Evolutionary conservation across 2,329 filamentous ascomycete genomes (phyloP).

Genomic region (Dothistroma septosporum): DNA sequence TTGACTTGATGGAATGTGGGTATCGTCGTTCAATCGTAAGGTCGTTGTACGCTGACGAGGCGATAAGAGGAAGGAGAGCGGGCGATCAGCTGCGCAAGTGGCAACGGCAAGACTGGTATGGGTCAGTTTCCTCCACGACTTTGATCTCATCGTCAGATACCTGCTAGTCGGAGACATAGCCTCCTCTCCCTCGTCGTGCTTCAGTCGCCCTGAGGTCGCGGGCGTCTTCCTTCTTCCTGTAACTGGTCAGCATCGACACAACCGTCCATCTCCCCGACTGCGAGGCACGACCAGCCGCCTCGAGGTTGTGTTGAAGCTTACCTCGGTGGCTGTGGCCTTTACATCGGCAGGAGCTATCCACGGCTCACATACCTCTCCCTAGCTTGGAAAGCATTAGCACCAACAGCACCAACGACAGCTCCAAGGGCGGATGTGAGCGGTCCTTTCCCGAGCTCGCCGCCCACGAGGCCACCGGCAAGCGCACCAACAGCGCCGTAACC

Average conservation of each 20-base stretch:
- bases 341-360: slow-evolving; percentile 12
- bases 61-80: not conserved
- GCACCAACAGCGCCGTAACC: slow-evolving; percentile 29
- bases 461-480: slow-evolving; percentile 30
- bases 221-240: slow-evolving; percentile 17
- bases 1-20: not conserved
- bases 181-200: slow-evolving; percentile 10
- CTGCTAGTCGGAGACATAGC: slow-evolving; percentile 24
- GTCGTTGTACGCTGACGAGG: not conserved
- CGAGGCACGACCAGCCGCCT: slow-evolving; percentile 2
- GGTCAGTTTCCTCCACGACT: not conserved
- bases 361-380: slow-evolving; percentile 28
- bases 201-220: slow-evolving; percentile 3
- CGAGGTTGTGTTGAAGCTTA: slow-evolving; percentile 18
- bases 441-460: slow-evolving; percentile 28
- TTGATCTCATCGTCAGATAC: not conserved
- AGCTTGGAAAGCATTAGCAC: slow-evolving; percentile 31
- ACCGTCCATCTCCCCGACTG: not conserved
- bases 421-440: slow-evolving; percentile 25
- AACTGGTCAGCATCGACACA: slow-evolving; percentile 7
- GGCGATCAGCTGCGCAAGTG: not conserved
- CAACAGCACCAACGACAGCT: slow-evolving; percentile 27
- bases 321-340: slow-evolving; percentile 19
- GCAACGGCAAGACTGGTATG: not conserved
- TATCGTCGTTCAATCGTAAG: slow-evolving; percentile 2